These are phyloP conservation scores for Atkinsonella texensis DNA, from an alignment of 2,329 filamentous ascomycete species.

Conservation along the genomic window DNA sequence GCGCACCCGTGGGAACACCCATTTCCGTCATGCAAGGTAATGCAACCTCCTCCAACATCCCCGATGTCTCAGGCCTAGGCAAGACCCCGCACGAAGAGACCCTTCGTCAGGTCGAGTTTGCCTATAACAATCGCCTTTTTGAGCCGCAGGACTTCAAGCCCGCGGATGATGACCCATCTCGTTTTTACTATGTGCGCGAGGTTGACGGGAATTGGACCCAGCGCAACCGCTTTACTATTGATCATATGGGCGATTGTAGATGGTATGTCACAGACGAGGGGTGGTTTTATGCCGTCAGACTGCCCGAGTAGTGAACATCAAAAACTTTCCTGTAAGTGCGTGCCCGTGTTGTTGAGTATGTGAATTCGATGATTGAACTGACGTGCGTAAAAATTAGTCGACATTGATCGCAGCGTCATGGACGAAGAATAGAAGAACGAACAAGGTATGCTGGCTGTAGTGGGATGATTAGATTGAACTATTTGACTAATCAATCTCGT, in stretches of 20 bases:
- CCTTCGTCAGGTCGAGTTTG: slow-evolving; percentile 35
- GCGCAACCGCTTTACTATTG: slow-evolving; percentile 47
- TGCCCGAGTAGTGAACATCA: slow-evolving; percentile 23
- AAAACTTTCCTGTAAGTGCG: background rate
- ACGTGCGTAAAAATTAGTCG: background rate
- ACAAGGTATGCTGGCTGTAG: background rate
- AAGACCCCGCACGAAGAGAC: slow-evolving; percentile 36
- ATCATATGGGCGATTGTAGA: slow-evolving; percentile 41
- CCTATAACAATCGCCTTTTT: slow-evolving; percentile 36
- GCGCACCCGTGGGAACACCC: slow-evolving; percentile 10
- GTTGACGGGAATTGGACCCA: slow-evolving; percentile 48
- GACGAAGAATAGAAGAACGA: background rate
- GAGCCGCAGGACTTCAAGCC: slow-evolving; percentile 53
- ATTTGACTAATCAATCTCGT: too few relatives aligned
- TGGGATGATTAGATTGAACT: too few relatives aligned
- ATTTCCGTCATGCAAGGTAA: slow-evolving; percentile 30
- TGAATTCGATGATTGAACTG: background rate
- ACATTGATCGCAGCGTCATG: background rate
- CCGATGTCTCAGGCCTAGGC: slow-evolving; percentile 41
- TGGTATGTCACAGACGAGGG: slow-evolving; percentile 49
- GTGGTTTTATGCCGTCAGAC: slow-evolving; percentile 48
- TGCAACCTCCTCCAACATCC: slow-evolving; percentile 13
- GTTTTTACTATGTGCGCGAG: slow-evolving; percentile 51
- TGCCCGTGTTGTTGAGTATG: background rate
- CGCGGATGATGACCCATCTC: slow-evolving; percentile 44